phyloP scores from a whole-genome alignment of 495 filamentous ascomycete genomes.

The Podospora anserina region DNA sequence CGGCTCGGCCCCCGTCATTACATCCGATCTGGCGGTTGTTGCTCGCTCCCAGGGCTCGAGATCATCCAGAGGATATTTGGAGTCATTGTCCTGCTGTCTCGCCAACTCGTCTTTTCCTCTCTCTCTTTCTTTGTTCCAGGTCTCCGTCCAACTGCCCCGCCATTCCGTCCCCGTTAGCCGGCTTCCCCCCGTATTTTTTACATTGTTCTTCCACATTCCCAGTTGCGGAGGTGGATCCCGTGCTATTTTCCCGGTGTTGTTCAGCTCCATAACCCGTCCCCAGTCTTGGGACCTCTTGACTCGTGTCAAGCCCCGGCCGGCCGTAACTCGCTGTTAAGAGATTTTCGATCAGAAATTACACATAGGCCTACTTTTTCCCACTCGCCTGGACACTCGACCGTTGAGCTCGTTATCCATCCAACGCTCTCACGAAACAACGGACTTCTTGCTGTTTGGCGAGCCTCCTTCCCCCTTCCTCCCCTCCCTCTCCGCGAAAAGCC shows the following conservation, averaged over 20 bases:
- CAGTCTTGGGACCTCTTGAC: conserved; percentile 14
- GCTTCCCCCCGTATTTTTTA: conserved; percentile 1
- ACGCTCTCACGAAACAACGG: not conserved
- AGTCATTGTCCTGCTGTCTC: not conserved
- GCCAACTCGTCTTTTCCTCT: not conserved
- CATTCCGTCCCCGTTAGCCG: conserved; percentile 1
- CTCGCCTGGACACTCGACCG: conserved; percentile 5
- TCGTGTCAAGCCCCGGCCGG: not conserved
- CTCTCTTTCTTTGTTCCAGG: conserved; percentile 3
- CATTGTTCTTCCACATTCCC: conserved; percentile 6
- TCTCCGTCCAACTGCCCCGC: not conserved
- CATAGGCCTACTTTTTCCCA: not conserved
- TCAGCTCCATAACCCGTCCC: conserved; percentile 11
- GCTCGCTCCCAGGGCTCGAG: conserved; percentile 1
- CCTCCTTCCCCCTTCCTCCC: not conserved
- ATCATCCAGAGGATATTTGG: conserved; percentile 19
- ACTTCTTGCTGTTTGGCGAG: not conserved
- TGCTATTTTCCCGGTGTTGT: conserved; percentile 5
- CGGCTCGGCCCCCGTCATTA: conserved; percentile 24
- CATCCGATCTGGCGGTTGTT: conserved; percentile 20
- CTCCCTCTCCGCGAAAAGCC: not conserved
- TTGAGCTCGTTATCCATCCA: not conserved
- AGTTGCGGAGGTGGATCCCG: conserved; percentile 12
- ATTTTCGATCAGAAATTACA: conserved; percentile 1
- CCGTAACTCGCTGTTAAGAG: not conserved